Evolutionary conservation across 768 basidiomycete genomes (phyloP), one percentile per base, ranked within the genome.

Genomic region (Auricularia sp.): DNA sequence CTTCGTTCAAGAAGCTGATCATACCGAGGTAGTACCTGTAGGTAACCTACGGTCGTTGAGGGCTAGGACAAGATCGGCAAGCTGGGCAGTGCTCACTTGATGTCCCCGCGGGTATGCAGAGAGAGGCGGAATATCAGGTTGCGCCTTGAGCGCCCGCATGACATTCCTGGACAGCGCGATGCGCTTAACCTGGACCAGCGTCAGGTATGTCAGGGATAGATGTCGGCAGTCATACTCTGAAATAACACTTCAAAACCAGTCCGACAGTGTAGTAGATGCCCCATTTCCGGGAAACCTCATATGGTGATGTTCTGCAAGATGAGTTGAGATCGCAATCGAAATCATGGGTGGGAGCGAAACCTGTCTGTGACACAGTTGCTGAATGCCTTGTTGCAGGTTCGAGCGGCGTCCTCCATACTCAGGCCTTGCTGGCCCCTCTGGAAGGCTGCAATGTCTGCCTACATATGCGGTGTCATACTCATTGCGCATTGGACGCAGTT

Each of bases 1-100:
- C 90, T 73, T 98, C 97, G 70, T 91, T 91, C 66, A 98, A 75
- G 76, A 98, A 98, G 71, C 86, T 88, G 66, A 98, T 80, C 86
- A 98, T 91, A 67, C 96, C 97, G 60, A 97, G 76, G 72, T 98
- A 98, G 79, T 96, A 99, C 66, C 87, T 81, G 76, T 90, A 97
- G 29, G 95, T 95, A 61, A 97, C 93, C 90, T 93, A 77, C 53
- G 66, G 66, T 68, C 64, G 64, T 65, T 64, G 60, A 53, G 68
- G 63, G 36, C 66, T 71, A 65, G 59, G 61, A 51, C 3, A 10
- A 29, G 36, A 23, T 43, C 4, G 58, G 34, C 23, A 14, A 29
- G 29, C 39, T n/a, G 23, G 29, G 54, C 47, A 42, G 39, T 42
- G 67, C 75, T 66, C 72, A 91, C 91, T 77, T 94, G 93, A 75